A percentile compares a stretch with the other conserved stretches of the same genome.
phyloP scores from a whole-genome alignment of 345 rosid species.

The Barbarea vulgaris region DNA sequence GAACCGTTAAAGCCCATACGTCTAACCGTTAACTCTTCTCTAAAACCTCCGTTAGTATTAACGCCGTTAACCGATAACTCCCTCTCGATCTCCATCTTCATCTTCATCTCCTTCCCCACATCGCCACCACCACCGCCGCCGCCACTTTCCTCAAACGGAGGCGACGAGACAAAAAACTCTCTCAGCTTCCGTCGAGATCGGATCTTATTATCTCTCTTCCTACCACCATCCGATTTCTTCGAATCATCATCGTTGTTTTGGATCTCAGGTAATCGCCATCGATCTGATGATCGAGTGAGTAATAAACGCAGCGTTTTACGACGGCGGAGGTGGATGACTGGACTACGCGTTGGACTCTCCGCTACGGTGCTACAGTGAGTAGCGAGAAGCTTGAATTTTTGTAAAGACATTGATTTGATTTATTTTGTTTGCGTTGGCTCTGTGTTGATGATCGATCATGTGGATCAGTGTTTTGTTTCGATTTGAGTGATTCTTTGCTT shows the following conservation, averaged over 20 bases:
- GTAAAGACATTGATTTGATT: constrained; percentile 53
- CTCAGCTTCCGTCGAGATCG: constrained; percentile 63
- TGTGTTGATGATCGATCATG: neutral
- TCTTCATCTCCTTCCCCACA: constrained; percentile 35
- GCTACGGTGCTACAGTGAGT: constrained; percentile 81
- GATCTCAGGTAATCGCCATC: constrained; percentile 44
- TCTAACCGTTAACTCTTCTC: constrained; percentile 39
- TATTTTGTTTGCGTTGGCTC: neutral
- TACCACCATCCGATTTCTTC: constrained; percentile 28
- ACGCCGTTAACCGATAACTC: constrained; percentile 41
- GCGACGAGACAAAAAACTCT: constrained; percentile 80
- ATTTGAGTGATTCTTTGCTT: constrained; percentile 21
- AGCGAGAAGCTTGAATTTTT: constrained; percentile 82
- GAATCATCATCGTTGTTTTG: constrained; percentile 35
- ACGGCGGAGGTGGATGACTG: constrained; percentile 85
- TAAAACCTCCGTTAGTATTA: constrained; percentile 20
- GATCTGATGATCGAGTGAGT: constrained; percentile 59
- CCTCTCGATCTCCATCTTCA: constrained; percentile 35
- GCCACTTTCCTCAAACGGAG: constrained; percentile 58
- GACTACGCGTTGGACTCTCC: constrained; percentile 78
- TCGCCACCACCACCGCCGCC: constrained; percentile 16
- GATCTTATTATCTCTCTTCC: constrained; percentile 45
- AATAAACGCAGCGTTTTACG: constrained; percentile 88
- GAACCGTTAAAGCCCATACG: constrained; percentile 48
- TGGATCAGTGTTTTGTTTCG: neutral